These are phyloP conservation scores for Kingdonia uniflora DNA, from an alignment of 164 flowering plant species.

Conservation along the genomic window DNA sequence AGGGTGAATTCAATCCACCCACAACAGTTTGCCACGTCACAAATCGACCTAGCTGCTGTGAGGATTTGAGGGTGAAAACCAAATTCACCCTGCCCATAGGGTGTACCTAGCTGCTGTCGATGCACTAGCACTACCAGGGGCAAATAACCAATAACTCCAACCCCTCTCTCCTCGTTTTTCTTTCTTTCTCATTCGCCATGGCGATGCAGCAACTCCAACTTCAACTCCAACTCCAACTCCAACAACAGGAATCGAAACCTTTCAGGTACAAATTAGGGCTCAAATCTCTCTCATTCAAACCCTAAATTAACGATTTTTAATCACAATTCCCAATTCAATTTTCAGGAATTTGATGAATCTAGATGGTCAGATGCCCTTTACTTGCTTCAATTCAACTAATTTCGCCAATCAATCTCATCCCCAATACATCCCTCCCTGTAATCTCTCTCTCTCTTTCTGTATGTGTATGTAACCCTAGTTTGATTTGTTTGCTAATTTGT, in stretches of 20 bases:
- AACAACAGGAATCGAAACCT: slow-evolving; percentile 22
- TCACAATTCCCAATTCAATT: neutral
- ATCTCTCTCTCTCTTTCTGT: slow-evolving; percentile 6
- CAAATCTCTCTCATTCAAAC: no score
- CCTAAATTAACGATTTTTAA: neutral
- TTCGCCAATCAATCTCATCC: slow-evolving; percentile 53
- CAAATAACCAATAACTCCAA: no score
- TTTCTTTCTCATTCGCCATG: slow-evolving; percentile 8
- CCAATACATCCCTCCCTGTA: slow-evolving; percentile 70
- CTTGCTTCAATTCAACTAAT: slow-evolving; percentile 26
- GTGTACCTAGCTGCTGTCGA: no score
- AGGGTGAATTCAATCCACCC: no score
- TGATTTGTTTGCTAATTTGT: slow-evolving; percentile 3
- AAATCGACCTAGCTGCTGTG: no score
- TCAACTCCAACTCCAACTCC: slow-evolving; percentile 1
- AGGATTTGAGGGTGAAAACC: no score
- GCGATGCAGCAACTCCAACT: slow-evolving; percentile 12
- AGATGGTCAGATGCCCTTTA: slow-evolving; percentile 43
- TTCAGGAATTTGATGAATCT: slow-evolving; percentile 39
- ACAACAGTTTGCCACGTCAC: no score
- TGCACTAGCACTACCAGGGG: no score
- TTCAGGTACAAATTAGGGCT: slow-evolving; percentile 21
- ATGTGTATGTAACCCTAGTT: no score
- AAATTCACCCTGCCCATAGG: no score
- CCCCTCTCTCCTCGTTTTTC: neutral